Evolutionary conservation across 2,329 filamentous ascomycete genomes (phyloP).

Genomic region (Xylaria multiplex): DNA sequence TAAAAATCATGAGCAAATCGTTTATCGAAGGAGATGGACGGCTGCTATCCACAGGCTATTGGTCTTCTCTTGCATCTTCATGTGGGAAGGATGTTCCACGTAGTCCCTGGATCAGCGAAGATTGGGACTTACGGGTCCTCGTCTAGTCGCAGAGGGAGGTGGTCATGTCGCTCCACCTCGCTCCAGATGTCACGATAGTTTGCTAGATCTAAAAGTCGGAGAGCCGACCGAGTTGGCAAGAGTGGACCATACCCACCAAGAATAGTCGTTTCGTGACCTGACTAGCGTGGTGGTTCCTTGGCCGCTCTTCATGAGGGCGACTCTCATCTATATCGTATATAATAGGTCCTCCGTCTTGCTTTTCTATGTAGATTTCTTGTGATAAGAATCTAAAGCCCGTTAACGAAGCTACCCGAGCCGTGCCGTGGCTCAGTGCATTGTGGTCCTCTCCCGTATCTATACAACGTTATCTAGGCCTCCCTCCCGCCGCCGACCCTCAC

Average conservation of each 20-base stretch:
- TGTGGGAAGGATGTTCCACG: conserved; percentile 10
- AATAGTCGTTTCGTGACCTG: conserved; percentile 36
- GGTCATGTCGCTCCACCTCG: conserved; percentile 47
- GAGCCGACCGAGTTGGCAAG: conserved; percentile 41
- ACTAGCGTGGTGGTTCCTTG: conserved; percentile 37
- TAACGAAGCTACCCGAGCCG: not conserved
- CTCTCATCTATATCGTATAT: conserved; percentile 28
- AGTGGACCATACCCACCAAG: conserved; percentile 46
- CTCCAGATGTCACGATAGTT: conserved; percentile 48
- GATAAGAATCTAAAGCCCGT: conserved; percentile 12
- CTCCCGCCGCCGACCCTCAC: conserved; percentile 24
- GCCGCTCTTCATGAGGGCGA: conserved; percentile 37
- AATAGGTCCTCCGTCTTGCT: conserved; percentile 33
- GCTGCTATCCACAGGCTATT: not conserved
- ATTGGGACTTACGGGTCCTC: not conserved
- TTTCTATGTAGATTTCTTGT: not conserved
- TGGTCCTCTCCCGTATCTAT: not conserved
- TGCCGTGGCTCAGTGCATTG: not conserved
- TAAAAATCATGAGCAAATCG: conserved; percentile 22
- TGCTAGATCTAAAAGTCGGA: conserved; percentile 35
- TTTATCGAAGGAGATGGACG: conserved; percentile 1
- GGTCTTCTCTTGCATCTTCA: conserved; percentile 4
- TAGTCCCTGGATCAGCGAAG: conserved; percentile 27
- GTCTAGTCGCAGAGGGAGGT: conserved; percentile 20
- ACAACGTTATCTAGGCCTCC: conserved; percentile 3